Evolutionary conservation across 768 basidiomycete species (phyloP), one percentile per base, ranked within the genome.

Genomic region (Botryobasidium botryosum): DNA sequence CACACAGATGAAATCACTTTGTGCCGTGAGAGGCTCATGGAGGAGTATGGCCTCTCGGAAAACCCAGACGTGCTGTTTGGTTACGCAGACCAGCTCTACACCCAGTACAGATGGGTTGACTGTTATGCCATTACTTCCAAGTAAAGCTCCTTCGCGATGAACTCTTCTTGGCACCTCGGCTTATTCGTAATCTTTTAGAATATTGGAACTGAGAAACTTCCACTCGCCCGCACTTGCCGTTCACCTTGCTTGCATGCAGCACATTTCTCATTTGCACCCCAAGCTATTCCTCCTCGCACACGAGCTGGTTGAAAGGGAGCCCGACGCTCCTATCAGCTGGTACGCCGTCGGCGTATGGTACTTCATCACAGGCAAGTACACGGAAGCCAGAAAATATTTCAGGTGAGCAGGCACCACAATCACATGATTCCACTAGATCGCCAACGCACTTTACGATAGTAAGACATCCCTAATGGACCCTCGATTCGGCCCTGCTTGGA

Each of bases 291-390:
- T 99, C 50, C 71, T 97, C 31, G 94, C 94, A 0, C 94, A 97
- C 55, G 86, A 94, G 56, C 73, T 99, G 58, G 90, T 96, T 15
- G 86, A 96, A 44, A 75, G 75, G 38, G 91, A 96, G 57, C 91
- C 94, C 0, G 85, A 90, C 56, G 80, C 84, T 35, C 78, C 88
- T 1, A 73, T 86, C 43, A 91, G 86, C 53, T 99, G 94, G 94
- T 99, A 97, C 61, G 87, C 94, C 3, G 94, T 97, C 20, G 94
- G 91, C 0, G 76, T 96, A 18, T 99, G 91, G 84, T 97, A 99
- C 62, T 72, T 92, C 45, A 73, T 78, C 26, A 75, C 76, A 24
- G 72, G 73, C 41, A 85, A 91, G 55, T 99, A 84, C 81, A 66
- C 77, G 8, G 85, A 92, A 53, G 87, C 91, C 2, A 67, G 92